phyloP scores from a whole-genome alignment of 2,329 filamentous ascomycete species.

The Trichoderma breve region DNA sequence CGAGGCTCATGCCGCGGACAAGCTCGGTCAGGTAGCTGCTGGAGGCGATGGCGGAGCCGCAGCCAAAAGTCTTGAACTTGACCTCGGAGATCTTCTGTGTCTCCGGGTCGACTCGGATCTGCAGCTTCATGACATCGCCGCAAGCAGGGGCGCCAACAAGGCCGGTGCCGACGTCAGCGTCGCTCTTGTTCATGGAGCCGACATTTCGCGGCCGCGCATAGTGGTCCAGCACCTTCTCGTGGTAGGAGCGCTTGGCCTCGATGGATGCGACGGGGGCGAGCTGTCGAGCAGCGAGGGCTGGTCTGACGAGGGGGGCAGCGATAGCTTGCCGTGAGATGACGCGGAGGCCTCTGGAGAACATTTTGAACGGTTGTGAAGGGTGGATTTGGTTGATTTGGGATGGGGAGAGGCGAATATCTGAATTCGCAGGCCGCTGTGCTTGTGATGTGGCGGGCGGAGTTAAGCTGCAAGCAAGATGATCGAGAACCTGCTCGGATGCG shows the following conservation, averaged over 20 bases:
- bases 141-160: slow-evolving; percentile 87
- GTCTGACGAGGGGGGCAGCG: slow-evolving; percentile 38
- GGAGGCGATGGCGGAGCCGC: slow-evolving; percentile 89
- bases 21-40: slow-evolving; percentile 93
- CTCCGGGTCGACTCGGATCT: slow-evolving; percentile 81
- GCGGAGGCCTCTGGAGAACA: slow-evolving; percentile 49
- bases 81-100: slow-evolving; percentile 89
- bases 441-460: not conserved
- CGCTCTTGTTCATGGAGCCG: slow-evolving; percentile 66
- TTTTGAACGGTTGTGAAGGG: slow-evolving; percentile 26
- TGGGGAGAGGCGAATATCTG: not conserved
- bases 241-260: slow-evolving; percentile 47
- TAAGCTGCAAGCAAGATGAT: not conserved
- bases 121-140: slow-evolving; percentile 82
- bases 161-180: slow-evolving; percentile 81
- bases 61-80: slow-evolving; percentile 98
- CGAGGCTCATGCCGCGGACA: slow-evolving; percentile 89
- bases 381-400: not conserved
- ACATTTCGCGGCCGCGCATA: slow-evolving; percentile 55
- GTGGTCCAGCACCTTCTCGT: slow-evolving; percentile 54
- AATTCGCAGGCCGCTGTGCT: not conserved
- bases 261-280: slow-evolving; percentile 41
- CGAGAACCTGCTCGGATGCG: not conserved
- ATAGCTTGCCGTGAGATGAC: slow-evolving; percentile 44
- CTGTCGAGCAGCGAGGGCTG: slow-evolving; percentile 39